phyloP scores from a whole-genome alignment of 257 asterid genomes.

The Echites panduratus region DNA sequence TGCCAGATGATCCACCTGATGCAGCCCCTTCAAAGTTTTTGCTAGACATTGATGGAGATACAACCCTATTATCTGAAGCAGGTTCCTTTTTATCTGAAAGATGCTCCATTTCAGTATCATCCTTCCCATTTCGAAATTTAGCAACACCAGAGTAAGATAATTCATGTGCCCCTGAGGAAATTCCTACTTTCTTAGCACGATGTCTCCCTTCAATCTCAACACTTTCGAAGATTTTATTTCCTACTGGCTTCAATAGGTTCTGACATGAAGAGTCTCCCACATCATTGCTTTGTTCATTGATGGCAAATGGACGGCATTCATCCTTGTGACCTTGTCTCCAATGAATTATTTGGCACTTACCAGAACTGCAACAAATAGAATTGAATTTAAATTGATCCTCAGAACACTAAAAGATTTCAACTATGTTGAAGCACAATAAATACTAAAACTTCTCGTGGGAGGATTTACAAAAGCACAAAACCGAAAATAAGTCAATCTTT shows the following conservation, averaged over 20 bases:
- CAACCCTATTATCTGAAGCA: slow-evolving; percentile 16
- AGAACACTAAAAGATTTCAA: neutral
- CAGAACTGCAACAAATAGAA: slow-evolving; percentile 54
- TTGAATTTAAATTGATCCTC: slow-evolving; percentile 7
- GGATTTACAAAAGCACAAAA: neutral
- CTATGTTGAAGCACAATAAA: neutral
- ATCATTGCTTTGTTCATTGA: slow-evolving; percentile 24
- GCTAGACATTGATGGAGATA: slow-evolving; percentile 21
- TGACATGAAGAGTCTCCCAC: slow-evolving; percentile 19
- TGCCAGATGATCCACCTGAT: slow-evolving; percentile 22
- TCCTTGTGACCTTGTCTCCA: slow-evolving; percentile 91
- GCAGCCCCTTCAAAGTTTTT: slow-evolving; percentile 25
- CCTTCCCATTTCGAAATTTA: slow-evolving; percentile 20
- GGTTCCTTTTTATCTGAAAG: slow-evolving; percentile 21
- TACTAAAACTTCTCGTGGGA: neutral
- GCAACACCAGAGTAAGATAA: slow-evolving; percentile 24
- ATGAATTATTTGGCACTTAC: slow-evolving; percentile 69
- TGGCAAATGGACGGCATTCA: slow-evolving; percentile 51
- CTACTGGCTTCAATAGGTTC: slow-evolving; percentile 31
- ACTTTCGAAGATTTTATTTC: slow-evolving; percentile 21
- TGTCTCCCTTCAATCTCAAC: slow-evolving; percentile 26
- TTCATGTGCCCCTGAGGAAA: slow-evolving; percentile 18
- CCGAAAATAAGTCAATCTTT: neutral
- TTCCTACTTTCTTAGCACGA: slow-evolving; percentile 27
- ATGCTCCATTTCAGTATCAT: slow-evolving; percentile 19